Conservation (phyloP, 1,284 basidiomycete genomes). For the Pholiota adiposa region DNA sequence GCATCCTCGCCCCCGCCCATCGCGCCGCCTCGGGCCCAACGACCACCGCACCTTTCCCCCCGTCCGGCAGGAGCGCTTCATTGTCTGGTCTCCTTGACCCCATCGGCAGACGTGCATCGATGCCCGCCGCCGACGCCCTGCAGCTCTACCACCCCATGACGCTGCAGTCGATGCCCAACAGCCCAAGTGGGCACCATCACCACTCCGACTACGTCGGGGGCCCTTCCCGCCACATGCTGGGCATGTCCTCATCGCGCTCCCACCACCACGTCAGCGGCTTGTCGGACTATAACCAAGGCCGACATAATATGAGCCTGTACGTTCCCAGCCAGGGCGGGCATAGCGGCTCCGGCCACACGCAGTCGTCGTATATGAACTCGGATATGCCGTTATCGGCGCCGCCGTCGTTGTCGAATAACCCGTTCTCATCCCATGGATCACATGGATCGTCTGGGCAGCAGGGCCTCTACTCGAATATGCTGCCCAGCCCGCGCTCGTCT, state of each 20-base stretch:
- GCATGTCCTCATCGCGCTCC: slow-evolving; percentile 33
- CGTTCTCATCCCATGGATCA: slow-evolving; percentile 46
- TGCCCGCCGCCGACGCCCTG: slow-evolving; percentile 59
- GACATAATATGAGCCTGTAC: slow-evolving; percentile 39
- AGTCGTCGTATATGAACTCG: slow-evolving; percentile 44
- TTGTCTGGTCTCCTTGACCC: slow-evolving; percentile 48
- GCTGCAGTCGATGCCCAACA: slow-evolving; percentile 56
- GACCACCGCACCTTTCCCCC: slow-evolving; percentile 71
- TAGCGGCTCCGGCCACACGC: slow-evolving; percentile 28
- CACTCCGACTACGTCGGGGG: slow-evolving; percentile 33
- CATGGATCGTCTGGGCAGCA: slow-evolving; percentile 29
- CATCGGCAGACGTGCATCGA: slow-evolving; percentile 43
- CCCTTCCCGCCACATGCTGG: slow-evolving; percentile 40
- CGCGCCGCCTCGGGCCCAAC: slow-evolving; percentile 73
- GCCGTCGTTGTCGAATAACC: slow-evolving; percentile 48
- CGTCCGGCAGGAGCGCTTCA: slow-evolving; percentile 48
- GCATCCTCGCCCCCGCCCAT: slow-evolving; percentile 81
- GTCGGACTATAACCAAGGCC: slow-evolving; percentile 36
- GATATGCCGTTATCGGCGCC: slow-evolving; percentile 59
- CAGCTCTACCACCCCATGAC: slow-evolving; percentile 78
- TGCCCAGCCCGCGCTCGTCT: slow-evolving; percentile 40
- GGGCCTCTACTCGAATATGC: slow-evolving; percentile 37
- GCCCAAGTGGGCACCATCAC: slow-evolving; percentile 36
- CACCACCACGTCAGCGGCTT: slow-evolving; percentile 34
- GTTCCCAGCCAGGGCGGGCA: slow-evolving; percentile 33